Evolutionary conservation across 2,329 filamentous ascomycete species (phyloP), one percentile per base, ranked within the genome.

Genomic region (Akanthomyces lecanii): DNA sequence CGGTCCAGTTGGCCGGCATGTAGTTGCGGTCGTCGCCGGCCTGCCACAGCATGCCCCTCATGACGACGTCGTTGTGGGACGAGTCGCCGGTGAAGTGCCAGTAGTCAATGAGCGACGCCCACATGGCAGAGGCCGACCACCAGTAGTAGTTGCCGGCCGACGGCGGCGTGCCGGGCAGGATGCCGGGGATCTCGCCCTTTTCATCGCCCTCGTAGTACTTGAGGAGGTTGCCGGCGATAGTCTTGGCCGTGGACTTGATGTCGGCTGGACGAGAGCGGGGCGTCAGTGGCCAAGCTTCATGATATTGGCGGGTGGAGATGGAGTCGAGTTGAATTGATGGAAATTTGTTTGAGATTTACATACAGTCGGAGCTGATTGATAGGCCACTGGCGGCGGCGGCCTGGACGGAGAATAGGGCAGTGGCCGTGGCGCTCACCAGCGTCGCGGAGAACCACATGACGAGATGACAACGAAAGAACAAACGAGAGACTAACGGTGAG

Each of bases 71-170:
- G 68, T 85, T 86, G 74, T 88, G 88, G 16, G 81, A 81, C 1
- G 74, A 70, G 71, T 89, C 86, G 14, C 84, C 85, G 0, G 86
- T 89, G 57, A 83, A 81, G 61, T 81, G 80, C 84, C 84, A 88
- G 73, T 89, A 89, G 72, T 89, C 85, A 59, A 90, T 75, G 68
- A 89, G 70, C 0, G 83, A 82, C 55, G 85, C 82, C 70, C 89
- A 88, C 78, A 90, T 79, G 47, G 83, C 81, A 14, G 85, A 82
- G 0, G 83, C 82, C 71, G 89, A 85, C 87, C 86, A 90, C 86
- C 77, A 89, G 77, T 88, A 88, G 72, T 85, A 86, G 66, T 81
- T 77, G 66, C 80, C 80, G 66, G 58, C 71, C 4, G 47, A 10
- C 6, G 44, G 77, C 18, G 81, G 80, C 62, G 81, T 80, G 0